phyloP scores from a whole-genome alignment of 305 asterid genomes.

The Andrographis paniculata region DNA sequence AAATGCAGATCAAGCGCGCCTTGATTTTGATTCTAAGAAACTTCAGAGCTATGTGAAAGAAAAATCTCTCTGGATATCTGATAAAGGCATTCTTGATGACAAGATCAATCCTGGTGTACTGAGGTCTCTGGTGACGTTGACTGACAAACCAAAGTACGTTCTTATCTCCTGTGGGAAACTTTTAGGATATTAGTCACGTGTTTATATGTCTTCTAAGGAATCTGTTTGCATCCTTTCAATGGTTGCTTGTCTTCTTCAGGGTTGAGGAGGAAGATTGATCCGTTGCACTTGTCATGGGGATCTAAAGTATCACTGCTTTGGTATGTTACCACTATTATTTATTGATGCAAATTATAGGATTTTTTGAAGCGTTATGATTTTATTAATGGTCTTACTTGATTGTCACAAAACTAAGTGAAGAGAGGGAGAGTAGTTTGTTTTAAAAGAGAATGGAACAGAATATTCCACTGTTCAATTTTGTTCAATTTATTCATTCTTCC shows the following conservation, averaged over 20 bases:
- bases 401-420: no score
- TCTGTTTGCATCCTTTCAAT: constrained; percentile 10
- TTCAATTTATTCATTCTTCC: no score
- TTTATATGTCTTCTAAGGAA: constrained; percentile 1
- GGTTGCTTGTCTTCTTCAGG: constrained; percentile 32
- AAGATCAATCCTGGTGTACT: constrained; percentile 76
- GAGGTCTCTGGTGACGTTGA: constrained; percentile 71
- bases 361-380: no score
- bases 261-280: constrained; percentile 28
- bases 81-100: constrained; percentile 71
- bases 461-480: no score
- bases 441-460: no score
- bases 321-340: constrained; percentile 6
- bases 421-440: no score
- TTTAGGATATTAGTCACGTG: constrained; percentile 6
- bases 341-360: no score
- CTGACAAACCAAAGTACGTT: constrained; percentile 56
- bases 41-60: constrained; percentile 87
- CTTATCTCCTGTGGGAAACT: constrained; percentile 11
- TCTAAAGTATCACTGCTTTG: constrained; percentile 16
- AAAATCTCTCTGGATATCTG: constrained; percentile 61
- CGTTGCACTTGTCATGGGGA: constrained; percentile 12
- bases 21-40: constrained; percentile 72
- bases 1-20: constrained; percentile 65
- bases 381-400: no score